phyloP scores from a whole-genome alignment of 768 basidiomycete genomes.

The Phaffia tasmanica region DNA sequence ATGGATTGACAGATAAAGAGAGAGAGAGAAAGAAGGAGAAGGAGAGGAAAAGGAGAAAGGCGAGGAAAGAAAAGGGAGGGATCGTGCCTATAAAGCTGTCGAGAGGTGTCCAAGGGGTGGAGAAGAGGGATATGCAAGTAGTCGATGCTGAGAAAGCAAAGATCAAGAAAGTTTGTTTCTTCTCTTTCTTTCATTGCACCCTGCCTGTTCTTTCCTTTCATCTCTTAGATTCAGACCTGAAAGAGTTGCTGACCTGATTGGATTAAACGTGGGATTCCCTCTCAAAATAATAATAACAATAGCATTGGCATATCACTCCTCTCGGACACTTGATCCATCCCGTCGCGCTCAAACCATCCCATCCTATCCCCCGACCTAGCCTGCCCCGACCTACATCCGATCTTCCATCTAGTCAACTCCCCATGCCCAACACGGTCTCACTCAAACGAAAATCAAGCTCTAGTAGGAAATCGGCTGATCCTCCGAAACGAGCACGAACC shows the following conservation, averaged over 20 bases:
- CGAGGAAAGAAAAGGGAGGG: slow-evolving; percentile 7
- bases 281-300: not conserved
- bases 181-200: not conserved
- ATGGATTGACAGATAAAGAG: not conserved
- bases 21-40: not conserved
- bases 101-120: slow-evolving; percentile 22
- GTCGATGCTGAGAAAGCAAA: slow-evolving; percentile 3
- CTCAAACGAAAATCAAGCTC: slow-evolving; percentile 22
- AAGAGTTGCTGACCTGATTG: no score
- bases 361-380: slow-evolving; percentile 18
- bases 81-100: slow-evolving; percentile 1
- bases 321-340: slow-evolving; percentile 26
- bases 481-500: slow-evolving; percentile 14
- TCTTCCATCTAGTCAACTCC: not conserved
- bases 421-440: not conserved
- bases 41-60: not conserved
- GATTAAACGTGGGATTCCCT: no score
- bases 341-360: slow-evolving; percentile 13
- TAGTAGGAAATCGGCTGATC: slow-evolving; percentile 2
- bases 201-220: not conserved
- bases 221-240: no score
- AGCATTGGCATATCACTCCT: slow-evolving; percentile 27
- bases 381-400: slow-evolving; percentile 9
- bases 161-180: slow-evolving; percentile 13
- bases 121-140: slow-evolving; percentile 21